phyloP scores from a whole-genome alignment of 257 asterid species.

The Nicotiana benthamiana region DNA sequence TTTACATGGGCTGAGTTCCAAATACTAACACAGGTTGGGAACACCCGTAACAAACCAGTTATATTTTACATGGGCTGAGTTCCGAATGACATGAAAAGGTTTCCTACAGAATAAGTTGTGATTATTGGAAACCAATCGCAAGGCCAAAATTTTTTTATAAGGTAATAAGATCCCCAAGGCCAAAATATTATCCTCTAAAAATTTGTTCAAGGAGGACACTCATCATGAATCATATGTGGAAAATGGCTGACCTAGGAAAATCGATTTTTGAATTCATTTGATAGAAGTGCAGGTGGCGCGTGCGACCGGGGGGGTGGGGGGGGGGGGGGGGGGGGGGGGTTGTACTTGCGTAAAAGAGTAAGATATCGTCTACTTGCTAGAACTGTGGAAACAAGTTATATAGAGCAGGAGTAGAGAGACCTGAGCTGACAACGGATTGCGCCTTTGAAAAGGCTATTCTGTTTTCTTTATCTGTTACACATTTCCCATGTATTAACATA shows the following conservation, averaged over 20 bases:
- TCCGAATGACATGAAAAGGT: not conserved
- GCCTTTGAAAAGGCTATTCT: not conserved
- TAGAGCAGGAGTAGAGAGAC: not conserved
- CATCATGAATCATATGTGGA: too few relatives aligned
- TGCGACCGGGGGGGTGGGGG: not conserved
- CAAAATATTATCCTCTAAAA: not conserved
- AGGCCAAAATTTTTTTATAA: not conserved
- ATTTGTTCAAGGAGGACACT: not conserved
- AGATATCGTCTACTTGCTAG: not conserved
- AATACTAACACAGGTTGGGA: not conserved
- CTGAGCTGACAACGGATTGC: not conserved
- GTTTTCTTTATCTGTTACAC: not conserved
- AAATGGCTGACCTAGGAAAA: too few relatives aligned
- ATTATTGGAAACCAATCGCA: not conserved
- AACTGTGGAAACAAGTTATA: not conserved
- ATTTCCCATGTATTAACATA: not conserved
- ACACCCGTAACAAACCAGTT: not conserved
- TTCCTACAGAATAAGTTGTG: not conserved
- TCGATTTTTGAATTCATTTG: not conserved
- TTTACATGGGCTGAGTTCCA: not conserved
- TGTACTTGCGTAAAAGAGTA: not conserved
- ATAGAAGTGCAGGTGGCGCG: not conserved
- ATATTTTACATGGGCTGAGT: not conserved
- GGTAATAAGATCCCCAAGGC: not conserved
- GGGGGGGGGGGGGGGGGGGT: not conserved